Conservation (phyloP, 2,329 filamentous ascomycete species). For the Apiospora kogelbergensis region DNA sequence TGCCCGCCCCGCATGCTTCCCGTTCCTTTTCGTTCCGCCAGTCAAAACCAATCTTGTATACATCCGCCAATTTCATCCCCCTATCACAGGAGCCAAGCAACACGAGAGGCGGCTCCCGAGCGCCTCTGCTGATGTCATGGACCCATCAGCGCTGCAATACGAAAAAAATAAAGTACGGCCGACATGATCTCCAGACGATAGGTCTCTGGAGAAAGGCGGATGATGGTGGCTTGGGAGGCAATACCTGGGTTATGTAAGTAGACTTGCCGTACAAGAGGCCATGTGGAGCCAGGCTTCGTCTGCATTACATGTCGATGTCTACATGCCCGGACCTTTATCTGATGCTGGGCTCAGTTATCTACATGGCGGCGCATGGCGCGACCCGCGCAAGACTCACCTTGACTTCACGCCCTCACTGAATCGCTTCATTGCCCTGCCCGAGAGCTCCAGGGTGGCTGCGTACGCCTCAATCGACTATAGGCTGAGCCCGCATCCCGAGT, state of each 20-base stretch:
- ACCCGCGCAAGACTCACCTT: slow-evolving; percentile 49
- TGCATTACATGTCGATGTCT: not conserved
- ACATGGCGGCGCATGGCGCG: slow-evolving; percentile 65
- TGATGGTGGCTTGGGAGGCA: slow-evolving; percentile 12
- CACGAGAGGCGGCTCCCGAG: not conserved
- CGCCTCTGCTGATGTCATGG: slow-evolving; percentile 21
- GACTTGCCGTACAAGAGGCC: not conserved
- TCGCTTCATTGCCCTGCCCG: slow-evolving; percentile 16
- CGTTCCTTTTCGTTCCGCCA: not conserved
- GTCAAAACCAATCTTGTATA: not conserved
- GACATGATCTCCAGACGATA: slow-evolving; percentile 43
- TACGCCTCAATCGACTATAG: slow-evolving; percentile 67
- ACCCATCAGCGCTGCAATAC: slow-evolving; percentile 26
- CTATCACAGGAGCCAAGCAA: not conserved
- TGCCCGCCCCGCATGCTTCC: not conserved
- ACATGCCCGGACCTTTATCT: not conserved
- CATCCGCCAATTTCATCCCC: not conserved
- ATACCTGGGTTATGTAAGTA: slow-evolving; percentile 33
- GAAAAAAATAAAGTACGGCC: slow-evolving; percentile 27
- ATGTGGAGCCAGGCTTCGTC: not conserved
- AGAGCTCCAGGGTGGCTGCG: slow-evolving; percentile 46
- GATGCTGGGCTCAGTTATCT: slow-evolving; percentile 43
- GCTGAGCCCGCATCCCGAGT: slow-evolving; percentile 53
- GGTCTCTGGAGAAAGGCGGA: slow-evolving; percentile 42
- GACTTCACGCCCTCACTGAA: slow-evolving; percentile 47